Base-by-base conservation (phyloP, 805 yeast genomes). In the Kuraishia piskuri region DNA sequence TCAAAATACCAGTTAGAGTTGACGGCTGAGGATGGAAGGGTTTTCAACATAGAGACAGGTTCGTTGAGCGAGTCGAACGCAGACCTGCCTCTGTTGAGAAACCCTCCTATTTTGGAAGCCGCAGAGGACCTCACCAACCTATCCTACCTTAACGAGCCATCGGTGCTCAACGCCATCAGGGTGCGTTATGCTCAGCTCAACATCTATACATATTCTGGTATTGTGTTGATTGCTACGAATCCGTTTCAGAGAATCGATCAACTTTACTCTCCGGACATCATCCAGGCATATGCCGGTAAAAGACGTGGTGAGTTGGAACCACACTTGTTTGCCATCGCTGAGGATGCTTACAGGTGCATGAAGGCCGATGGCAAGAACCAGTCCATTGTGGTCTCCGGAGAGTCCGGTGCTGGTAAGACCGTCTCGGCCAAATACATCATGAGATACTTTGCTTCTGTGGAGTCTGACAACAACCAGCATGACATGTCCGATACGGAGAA, bases 361-460 rank as follows among this genome's bases (percentile, higher is more conserved):
- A 86, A 88, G 63, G 78, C 84, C 50, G 95, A 90, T 61, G 74
- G 80, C 46, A 77, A 82, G 61, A 91, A 92, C 72, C 99, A 92
- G 72, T 92, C 99, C 1, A 91, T 92, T 57, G 97, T 92, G 19
- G 98, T 92, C 19, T 83, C 91, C 61, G 99, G 99, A 71, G 99
- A 92, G 71, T 88, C 96, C 6, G 99, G 99, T 70, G 98, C 99
- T 25, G 99, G 99, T 69, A 94, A 92, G 64, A 94, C 98, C 3
- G 98, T 92, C 46, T 84, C 94, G 57, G 99, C 99, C 45, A 92
- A 92, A 68, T 92, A 88, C 69, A 92, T 92, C 59, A 92, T 92
- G 98, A 83, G 98, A 68, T 92, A 91, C 70, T 91, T 92, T 68
- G 98, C 98, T 2, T 84, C 96, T 19, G 97, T 92, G 17, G 97